Percentiles rank a stretch among this genome's conserved stretches.
These are phyloP conservation scores for Phytophthora sojae DNA, from an alignment of 352 stramenopile species.

Conservation along the genomic window DNA sequence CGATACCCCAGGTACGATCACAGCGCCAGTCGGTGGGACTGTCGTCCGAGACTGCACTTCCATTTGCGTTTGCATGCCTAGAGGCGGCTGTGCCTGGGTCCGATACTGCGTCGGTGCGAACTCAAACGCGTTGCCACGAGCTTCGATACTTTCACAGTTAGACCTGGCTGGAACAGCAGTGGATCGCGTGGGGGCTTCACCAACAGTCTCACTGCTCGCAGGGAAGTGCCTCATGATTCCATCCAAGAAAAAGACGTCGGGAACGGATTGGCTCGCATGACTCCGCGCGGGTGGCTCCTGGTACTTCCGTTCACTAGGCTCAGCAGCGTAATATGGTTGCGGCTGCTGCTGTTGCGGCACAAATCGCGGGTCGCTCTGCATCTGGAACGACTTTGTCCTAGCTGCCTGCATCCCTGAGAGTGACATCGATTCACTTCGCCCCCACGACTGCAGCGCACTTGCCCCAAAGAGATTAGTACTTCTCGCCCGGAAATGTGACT, in stretches of 20 bases:
- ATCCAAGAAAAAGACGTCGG: conserved; percentile 26
- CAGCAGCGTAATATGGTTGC: conserved; percentile 14
- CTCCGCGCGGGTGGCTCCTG: not conserved
- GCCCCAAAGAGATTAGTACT: not conserved
- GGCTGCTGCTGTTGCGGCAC: conserved; percentile 24
- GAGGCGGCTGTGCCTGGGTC: not conserved
- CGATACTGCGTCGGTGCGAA: conserved; percentile 3
- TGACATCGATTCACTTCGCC: conserved; percentile 4
- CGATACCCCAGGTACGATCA: conserved; percentile 41
- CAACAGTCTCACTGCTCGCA: not conserved
- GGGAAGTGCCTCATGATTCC: conserved; percentile 20
- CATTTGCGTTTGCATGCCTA: not conserved
- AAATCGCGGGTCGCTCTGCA: conserved; percentile 5
- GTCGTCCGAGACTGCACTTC: conserved; percentile 10
- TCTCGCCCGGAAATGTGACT: conserved; percentile 26
- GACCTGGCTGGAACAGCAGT: conserved; percentile 4
- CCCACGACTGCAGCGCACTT: conserved; percentile 16
- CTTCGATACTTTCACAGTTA: conserved; percentile 4
- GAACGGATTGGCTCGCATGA: conserved; percentile 3
- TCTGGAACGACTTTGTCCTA: conserved; percentile 6
- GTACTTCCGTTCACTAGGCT: conserved; percentile 2
- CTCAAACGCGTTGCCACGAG: not conserved
- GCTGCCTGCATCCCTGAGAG: conserved; percentile 12
- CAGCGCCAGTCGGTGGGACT: conserved; percentile 25
- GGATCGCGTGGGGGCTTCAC: not conserved